Percentiles rank a stretch among this genome's conserved stretches.
Evolutionary conservation across 768 basidiomycete genomes (phyloP).

Genomic region (Fomitopsis serialis): DNA sequence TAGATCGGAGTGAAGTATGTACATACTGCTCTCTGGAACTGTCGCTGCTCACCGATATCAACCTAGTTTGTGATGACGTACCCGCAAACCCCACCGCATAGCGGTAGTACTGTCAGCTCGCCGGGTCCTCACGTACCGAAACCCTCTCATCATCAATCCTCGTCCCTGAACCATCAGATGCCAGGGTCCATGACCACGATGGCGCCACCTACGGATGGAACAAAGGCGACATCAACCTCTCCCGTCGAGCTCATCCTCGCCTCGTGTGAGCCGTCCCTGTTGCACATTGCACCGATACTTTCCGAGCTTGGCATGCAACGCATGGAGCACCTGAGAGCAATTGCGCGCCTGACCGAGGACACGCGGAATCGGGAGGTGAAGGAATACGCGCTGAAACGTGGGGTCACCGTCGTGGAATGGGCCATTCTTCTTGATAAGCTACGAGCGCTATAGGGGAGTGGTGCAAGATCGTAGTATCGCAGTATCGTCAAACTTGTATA

Average conservation of each 20-base stretch:
- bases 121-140: constrained; percentile 6
- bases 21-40: not conserved
- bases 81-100: constrained; percentile 23
- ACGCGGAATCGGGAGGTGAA: constrained; percentile 66
- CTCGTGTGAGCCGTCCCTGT: constrained; percentile 59
- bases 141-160: constrained; percentile 6
- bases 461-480: not conserved
- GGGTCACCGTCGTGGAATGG: constrained; percentile 74
- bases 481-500: too few relatives aligned
- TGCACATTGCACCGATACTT: constrained; percentile 56
- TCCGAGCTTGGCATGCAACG: constrained; percentile 52
- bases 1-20: constrained; percentile 24
- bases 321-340: constrained; percentile 58
- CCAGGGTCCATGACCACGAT: constrained; percentile 3
- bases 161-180: constrained; percentile 11
- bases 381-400: constrained; percentile 62
- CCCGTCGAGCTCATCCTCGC: constrained; percentile 49
- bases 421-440: constrained; percentile 69
- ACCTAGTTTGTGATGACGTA: constrained; percentile 19
- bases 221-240: constrained; percentile 32
- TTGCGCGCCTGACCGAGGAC: constrained; percentile 55
- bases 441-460: constrained; percentile 27
- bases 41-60: too few relatives aligned
- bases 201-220: constrained; percentile 12
- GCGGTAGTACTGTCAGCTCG: constrained; percentile 18